These are phyloP conservation scores for Mortierella sp. DNA, from an alignment of 371 early-diverging fungal species.

Conservation along the genomic window DNA sequence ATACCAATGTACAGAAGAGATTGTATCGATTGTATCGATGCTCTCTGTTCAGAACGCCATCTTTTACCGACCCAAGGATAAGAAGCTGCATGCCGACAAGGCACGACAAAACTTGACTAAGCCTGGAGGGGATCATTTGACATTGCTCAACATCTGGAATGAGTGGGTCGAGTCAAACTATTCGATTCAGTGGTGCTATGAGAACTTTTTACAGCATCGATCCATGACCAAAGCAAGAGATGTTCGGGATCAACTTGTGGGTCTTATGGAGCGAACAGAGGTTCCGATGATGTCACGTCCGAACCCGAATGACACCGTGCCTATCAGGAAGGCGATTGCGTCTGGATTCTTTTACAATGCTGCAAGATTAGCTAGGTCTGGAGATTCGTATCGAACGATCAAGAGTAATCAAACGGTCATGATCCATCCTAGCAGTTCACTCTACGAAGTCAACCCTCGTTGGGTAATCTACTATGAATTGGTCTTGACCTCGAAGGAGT, in stretches of 20 bases:
- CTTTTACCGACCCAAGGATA: slow-evolving; percentile 95
- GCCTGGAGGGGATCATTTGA: slow-evolving; percentile 93
- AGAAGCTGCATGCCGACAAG: slow-evolving; percentile 93
- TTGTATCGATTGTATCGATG: slow-evolving; percentile 91
- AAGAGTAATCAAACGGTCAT: slow-evolving; percentile 92
- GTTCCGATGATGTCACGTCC: slow-evolving; percentile 81
- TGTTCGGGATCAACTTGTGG: slow-evolving; percentile 94
- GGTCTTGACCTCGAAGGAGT: slow-evolving; percentile 93
- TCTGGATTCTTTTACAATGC: slow-evolving; percentile 97
- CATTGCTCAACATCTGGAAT: slow-evolving; percentile 93
- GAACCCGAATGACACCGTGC: slow-evolving; percentile 79
- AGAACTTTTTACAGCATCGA: slow-evolving; percentile 94
- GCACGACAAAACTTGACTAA: slow-evolving; percentile 87
- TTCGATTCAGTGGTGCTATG: slow-evolving; percentile 94
- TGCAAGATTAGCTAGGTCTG: slow-evolving; percentile 82
- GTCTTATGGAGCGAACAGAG: slow-evolving; percentile 93
- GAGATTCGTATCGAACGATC: slow-evolving; percentile 91
- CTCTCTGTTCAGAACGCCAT: slow-evolving; percentile 92
- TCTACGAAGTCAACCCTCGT: slow-evolving; percentile 77
- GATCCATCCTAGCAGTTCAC: slow-evolving; percentile 92
- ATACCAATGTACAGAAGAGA: slow-evolving; percentile 93
- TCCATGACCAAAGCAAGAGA: slow-evolving; percentile 93
- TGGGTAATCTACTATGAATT: slow-evolving; percentile 95
- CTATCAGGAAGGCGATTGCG: slow-evolving; percentile 89
- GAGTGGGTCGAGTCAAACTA: slow-evolving; percentile 96